These are phyloP conservation scores for Syncephalastrum sp. DNA, from an alignment of 371 early-diverging fungal genomes.

Conservation along the genomic window DNA sequence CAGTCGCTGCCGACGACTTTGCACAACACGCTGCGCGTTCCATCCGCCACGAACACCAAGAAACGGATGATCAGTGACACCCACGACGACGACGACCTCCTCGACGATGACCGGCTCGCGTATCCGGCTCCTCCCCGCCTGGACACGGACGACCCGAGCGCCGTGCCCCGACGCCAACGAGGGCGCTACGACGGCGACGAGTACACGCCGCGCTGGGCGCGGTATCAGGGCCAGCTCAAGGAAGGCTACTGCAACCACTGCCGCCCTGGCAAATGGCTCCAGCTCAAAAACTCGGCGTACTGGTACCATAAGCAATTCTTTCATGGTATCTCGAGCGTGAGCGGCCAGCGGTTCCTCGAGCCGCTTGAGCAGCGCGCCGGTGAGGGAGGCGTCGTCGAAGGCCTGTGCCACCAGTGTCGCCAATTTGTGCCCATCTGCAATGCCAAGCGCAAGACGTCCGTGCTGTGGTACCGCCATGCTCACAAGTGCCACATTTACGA, in stretches of 20 bases:
- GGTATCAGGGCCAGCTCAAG: conserved; percentile 73
- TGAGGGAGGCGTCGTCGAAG: conserved; percentile 56
- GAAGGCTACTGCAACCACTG: conserved; percentile 89
- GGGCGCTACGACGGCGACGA: conserved; percentile 69
- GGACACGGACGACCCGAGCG: background rate
- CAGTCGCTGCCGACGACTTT: too few relatives aligned
- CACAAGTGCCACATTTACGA: conserved; percentile 44
- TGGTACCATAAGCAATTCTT: conserved; percentile 89
- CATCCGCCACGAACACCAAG: too few relatives aligned
- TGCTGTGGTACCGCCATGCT: conserved; percentile 81
- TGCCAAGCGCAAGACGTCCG: conserved; percentile 66
- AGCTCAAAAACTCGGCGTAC: conserved; percentile 88
- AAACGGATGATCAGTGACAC: too few relatives aligned
- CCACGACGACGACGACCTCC: too few relatives aligned
- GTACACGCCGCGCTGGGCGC: conserved; percentile 87
- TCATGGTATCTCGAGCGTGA: conserved; percentile 77
- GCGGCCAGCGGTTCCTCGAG: conserved; percentile 65
- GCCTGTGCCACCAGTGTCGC: conserved; percentile 76
- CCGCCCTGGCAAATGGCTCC: conserved; percentile 83
- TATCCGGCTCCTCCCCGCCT: too few relatives aligned
- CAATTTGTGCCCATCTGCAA: conserved; percentile 72
- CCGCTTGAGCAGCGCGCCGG: conserved; percentile 61
- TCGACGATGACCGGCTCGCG: too few relatives aligned
- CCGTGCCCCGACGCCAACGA: conserved; percentile 58
- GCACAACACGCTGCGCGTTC: too few relatives aligned